phyloP scores from a whole-genome alignment of 2,329 filamentous ascomycete species.

The Dichotomopilus funicola region DNA sequence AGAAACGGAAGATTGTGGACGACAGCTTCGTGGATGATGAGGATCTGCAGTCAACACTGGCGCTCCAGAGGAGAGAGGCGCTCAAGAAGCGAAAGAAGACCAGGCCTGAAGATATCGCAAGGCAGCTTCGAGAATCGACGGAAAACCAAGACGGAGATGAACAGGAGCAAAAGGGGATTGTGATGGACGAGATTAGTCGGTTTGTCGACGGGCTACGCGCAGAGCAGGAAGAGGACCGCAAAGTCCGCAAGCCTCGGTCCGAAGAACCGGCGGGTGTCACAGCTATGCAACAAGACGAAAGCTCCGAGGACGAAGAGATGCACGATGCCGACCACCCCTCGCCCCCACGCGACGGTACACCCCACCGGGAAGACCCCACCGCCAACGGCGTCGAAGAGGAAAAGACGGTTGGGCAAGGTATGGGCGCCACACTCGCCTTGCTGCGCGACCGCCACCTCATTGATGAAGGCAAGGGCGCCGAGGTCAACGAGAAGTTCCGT shows the following conservation, averaged over 20 bases:
- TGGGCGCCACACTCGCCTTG: slow-evolving; percentile 76
- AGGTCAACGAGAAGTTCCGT: slow-evolving; percentile 60
- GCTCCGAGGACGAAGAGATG: slow-evolving; percentile 41
- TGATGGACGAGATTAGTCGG: slow-evolving; percentile 94
- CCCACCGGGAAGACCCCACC: slow-evolving; percentile 42
- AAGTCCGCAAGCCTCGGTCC: slow-evolving; percentile 42
- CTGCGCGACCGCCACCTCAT: slow-evolving; percentile 81
- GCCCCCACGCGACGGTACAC: slow-evolving; percentile 28
- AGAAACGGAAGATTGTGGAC: slow-evolving; percentile 60
- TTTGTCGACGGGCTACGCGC: slow-evolving; percentile 84
- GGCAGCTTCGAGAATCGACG: slow-evolving; percentile 64
- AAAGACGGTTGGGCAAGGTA: slow-evolving; percentile 66
- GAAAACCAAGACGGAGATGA: slow-evolving; percentile 39
- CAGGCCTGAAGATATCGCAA: slow-evolving; percentile 79
- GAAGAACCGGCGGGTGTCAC: slow-evolving; percentile 33
- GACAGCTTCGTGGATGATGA: slow-evolving; percentile 81
- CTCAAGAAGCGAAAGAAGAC: slow-evolving; percentile 88
- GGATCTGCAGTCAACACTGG: slow-evolving; percentile 79
- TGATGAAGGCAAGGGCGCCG: slow-evolving; percentile 53
- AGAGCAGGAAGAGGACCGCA: slow-evolving; percentile 48
- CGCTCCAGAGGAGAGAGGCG: slow-evolving; percentile 72
- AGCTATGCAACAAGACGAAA: slow-evolving; percentile 36
- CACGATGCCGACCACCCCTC: slow-evolving; percentile 43
- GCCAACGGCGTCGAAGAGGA: slow-evolving; percentile 79
- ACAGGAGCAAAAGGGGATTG: slow-evolving; percentile 50